These are phyloP conservation scores for Penicillium manginii DNA, from an alignment of 495 filamentous ascomycete species.

Conservation along the genomic window DNA sequence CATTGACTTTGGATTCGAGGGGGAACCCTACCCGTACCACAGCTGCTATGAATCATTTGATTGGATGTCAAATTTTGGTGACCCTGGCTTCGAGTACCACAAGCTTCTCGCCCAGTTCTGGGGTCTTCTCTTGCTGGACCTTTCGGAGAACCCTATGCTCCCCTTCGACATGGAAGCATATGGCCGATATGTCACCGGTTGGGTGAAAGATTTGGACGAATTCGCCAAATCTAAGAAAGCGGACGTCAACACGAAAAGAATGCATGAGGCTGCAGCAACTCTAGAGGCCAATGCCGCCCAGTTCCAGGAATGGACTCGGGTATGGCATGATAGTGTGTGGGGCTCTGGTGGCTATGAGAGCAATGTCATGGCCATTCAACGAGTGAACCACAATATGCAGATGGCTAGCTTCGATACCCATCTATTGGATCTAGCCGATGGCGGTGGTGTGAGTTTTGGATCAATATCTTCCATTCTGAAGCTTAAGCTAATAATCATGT, in stretches of 20 bases:
- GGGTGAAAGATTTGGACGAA: constrained; percentile 66
- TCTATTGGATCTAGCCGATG: constrained; percentile 71
- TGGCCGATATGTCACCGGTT: constrained; percentile 59
- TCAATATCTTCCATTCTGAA: background rate
- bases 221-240: constrained; percentile 62
- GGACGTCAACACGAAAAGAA: constrained; percentile 56
- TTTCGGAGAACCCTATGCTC: constrained; percentile 77
- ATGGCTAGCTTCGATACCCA: constrained; percentile 82
- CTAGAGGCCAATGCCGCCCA: constrained; percentile 60
- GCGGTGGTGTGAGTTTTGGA: constrained; percentile 64
- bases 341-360: constrained; percentile 72
- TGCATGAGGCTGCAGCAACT: constrained; percentile 62
- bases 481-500: constrained; percentile 19
- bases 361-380: constrained; percentile 61
- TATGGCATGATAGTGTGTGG: constrained; percentile 71
- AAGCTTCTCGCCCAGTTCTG: constrained; percentile 76
- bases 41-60: constrained; percentile 89
- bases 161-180: constrained; percentile 86
- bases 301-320: constrained; percentile 74
- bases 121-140: constrained; percentile 81
- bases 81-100: constrained; percentile 85
- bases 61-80: constrained; percentile 78
- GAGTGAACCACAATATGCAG: constrained; percentile 69
- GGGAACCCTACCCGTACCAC: constrained; percentile 71
- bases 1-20: constrained; percentile 81